phyloP scores from a whole-genome alignment of 2,329 filamentous ascomycete species.

The Paramyrothecium sp. region DNA sequence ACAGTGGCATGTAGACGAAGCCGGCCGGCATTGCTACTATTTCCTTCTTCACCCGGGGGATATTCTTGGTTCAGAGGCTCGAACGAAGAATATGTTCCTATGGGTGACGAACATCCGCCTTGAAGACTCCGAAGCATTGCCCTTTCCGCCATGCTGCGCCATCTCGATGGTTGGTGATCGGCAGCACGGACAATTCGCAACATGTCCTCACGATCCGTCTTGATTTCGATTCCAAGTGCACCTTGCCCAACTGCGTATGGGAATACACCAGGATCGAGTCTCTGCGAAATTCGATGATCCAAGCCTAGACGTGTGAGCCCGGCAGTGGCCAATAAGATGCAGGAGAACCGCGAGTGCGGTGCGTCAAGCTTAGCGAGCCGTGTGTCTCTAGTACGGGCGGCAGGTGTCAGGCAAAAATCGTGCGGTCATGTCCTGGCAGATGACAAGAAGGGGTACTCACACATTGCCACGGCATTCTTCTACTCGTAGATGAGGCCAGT shows the following conservation, averaged over 20 bases:
- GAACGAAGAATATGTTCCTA: slow-evolving; percentile 1
- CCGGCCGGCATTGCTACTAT: background rate
- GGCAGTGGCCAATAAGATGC: slow-evolving; percentile 11
- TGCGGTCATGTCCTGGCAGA: too few species aligned
- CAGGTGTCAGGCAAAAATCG: background rate
- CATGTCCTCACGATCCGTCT: slow-evolving; percentile 4
- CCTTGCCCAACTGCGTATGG: slow-evolving; percentile 12
- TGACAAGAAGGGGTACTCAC: slow-evolving; percentile 4
- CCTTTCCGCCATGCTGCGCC: slow-evolving; percentile 9
- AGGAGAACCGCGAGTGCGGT: slow-evolving; percentile 6
- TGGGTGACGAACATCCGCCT: slow-evolving; percentile 13
- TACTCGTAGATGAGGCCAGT: slow-evolving; percentile 10
- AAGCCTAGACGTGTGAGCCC: slow-evolving; percentile 9
- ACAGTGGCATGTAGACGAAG: background rate
- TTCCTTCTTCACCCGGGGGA: background rate
- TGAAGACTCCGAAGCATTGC: slow-evolving; percentile 12
- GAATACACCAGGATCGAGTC: slow-evolving; percentile 5
- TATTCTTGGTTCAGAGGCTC: background rate
- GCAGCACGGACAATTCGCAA: slow-evolving; percentile 3
- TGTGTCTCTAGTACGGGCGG: slow-evolving; percentile 8
- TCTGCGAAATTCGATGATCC: slow-evolving; percentile 9
- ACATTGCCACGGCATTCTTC: slow-evolving; percentile 12
- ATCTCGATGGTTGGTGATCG: slow-evolving; percentile 10
- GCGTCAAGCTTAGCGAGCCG: slow-evolving; percentile 12
- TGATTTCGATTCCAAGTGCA: slow-evolving; percentile 11